These are phyloP conservation scores for Astrocystis sublimbata DNA, from an alignment of 495 filamentous ascomycete genomes.

Conservation along the genomic window DNA sequence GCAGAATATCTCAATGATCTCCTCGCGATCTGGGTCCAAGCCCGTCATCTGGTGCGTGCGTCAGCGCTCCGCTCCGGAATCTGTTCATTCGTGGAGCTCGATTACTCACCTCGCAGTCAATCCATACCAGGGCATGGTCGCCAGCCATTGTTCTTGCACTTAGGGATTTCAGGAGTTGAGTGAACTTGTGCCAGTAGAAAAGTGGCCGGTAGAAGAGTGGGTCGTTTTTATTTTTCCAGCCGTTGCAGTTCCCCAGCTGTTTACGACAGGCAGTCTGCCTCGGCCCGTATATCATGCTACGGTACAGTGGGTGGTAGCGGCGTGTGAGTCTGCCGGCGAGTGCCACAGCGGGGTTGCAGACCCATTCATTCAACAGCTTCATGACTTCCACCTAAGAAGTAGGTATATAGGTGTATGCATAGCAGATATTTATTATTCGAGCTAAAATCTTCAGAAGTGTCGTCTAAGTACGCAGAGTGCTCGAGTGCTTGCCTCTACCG, in stretches of 20 bases:
- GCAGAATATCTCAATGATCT: slow-evolving; percentile 91
- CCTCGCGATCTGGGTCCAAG: slow-evolving; percentile 72
- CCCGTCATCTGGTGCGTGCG: slow-evolving; percentile 80
- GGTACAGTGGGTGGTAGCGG: neutral
- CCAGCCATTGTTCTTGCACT: slow-evolving; percentile 16
- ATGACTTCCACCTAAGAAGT: neutral
- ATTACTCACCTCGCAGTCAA: slow-evolving; percentile 67
- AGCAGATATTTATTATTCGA: no score
- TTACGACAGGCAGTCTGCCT: neutral
- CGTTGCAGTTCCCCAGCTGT: neutral
- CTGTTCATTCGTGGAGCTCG: neutral
- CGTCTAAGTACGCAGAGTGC: no score
- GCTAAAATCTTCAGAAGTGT: no score
- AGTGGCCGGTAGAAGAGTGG: neutral
- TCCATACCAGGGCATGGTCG: slow-evolving; percentile 71
- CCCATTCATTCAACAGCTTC: neutral
- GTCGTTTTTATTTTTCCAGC: neutral
- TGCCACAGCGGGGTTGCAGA: neutral
- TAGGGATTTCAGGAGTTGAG: neutral
- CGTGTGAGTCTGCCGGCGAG: neutral
- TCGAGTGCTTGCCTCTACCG: no score
- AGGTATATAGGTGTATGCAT: neutral
- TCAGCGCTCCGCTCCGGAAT: neutral
- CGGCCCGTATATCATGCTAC: neutral
- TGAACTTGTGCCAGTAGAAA: slow-evolving; percentile 3